phyloP scores from a whole-genome alignment of 225 moss, liverwort and hornwort genomes.

The Sphagnum contortum region DNA sequence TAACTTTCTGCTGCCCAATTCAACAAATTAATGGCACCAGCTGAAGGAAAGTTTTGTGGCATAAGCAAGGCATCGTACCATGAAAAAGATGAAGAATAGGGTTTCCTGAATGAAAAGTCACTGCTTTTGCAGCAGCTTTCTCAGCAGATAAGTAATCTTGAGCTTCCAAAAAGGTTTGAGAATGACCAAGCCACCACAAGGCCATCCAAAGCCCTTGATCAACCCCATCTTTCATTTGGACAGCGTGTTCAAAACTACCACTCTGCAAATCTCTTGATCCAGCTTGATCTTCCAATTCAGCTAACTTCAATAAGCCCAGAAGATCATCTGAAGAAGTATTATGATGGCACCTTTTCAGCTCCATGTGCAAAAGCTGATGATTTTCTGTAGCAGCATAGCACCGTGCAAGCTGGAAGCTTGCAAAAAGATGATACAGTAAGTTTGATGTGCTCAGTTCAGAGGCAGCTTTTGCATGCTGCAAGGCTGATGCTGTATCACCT shows the following conservation, averaged over 20 bases:
- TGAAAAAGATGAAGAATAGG: constrained; percentile 70
- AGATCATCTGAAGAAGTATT: constrained; percentile 48
- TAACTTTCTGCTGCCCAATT: too few relatives aligned
- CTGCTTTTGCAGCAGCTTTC: constrained; percentile 61
- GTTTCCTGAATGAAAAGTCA: constrained; percentile 40
- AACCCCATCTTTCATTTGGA: constrained; percentile 21
- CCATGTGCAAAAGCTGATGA: constrained; percentile 36
- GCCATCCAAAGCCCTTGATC: constrained; percentile 49
- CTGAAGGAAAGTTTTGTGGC: too few relatives aligned
- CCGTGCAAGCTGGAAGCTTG: constrained; percentile 64
- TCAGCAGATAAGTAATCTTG: constrained; percentile 68
- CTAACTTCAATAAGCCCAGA: constrained; percentile 57
- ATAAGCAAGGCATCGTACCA: constrained; percentile 25
- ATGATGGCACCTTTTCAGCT: constrained; percentile 46
- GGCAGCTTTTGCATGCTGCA: constrained; percentile 47
- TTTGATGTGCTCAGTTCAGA: constrained; percentile 26
- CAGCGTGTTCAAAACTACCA: constrained; percentile 46
- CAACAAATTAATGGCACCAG: too few relatives aligned
- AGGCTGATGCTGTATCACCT: constrained; percentile 41
- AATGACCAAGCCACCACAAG: constrained; percentile 39
- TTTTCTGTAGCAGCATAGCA: constrained; percentile 56
- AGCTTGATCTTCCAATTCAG: constrained; percentile 52
- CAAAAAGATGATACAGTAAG: constrained; percentile 23
- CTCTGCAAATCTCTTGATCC: constrained; percentile 21
- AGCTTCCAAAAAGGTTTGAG: constrained; percentile 45